These are phyloP conservation scores for Samsoniella hepiali DNA, from an alignment of 2,329 filamentous ascomycete species.

Conservation along the genomic window DNA sequence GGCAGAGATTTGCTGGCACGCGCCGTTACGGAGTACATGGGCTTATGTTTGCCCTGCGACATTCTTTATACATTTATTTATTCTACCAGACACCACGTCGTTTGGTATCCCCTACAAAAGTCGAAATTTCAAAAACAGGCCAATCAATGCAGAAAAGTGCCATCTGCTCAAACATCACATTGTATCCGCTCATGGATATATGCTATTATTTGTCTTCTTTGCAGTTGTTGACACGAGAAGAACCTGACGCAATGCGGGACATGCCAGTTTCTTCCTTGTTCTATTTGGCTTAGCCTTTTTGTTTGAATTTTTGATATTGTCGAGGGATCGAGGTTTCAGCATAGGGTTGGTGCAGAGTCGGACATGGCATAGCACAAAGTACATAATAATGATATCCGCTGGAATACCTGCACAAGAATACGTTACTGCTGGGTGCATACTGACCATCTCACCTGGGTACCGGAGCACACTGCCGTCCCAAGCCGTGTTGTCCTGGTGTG, in stretches of 20 bases:
- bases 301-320: conserved; percentile 1
- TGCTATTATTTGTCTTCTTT: background rate
- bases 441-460: background rate
- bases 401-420: background rate
- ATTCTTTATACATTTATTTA: background rate
- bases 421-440: background rate
- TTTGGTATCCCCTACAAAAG: background rate
- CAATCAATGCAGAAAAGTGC: background rate
- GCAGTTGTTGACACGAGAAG: background rate
- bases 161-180: background rate
- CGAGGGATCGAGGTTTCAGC: background rate
- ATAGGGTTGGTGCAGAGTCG: background rate
- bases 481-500: background rate
- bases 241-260: conserved; percentile 5
- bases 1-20: conserved; percentile 3
- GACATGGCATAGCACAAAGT: conserved; percentile 13
- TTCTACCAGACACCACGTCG: background rate
- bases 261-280: conserved; percentile 7
- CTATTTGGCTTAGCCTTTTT: conserved; percentile 13
- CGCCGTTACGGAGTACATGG: background rate
- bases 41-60: background rate
- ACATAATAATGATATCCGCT: conserved; percentile 16
- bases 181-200: background rate
- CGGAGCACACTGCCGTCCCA: background rate
- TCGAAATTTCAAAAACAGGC: background rate